Percentiles rank a stretch among this genome's conserved stretches.
Evolutionary conservation across 1,284 basidiomycete species (phyloP).

Genomic region (Cutaneotrichosporon daszewskae): DNA sequence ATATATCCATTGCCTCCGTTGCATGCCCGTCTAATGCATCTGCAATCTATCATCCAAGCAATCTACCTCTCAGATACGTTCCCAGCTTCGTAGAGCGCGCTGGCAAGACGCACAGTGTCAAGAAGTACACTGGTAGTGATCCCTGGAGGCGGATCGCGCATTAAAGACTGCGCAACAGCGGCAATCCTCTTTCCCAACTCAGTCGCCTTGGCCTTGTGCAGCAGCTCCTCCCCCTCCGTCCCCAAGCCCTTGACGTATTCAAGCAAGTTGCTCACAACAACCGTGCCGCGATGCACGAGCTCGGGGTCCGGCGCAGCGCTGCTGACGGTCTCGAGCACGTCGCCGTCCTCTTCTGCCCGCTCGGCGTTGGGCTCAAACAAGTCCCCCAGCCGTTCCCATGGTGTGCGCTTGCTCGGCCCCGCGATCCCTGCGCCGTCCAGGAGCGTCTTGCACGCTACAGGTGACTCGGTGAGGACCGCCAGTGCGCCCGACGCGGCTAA

Average conservation of each 20-base stretch:
- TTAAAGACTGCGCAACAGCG: too few relatives aligned
- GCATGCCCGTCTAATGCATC: too few relatives aligned
- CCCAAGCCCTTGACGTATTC: slow-evolving; percentile 10
- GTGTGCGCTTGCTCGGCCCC: slow-evolving; percentile 50
- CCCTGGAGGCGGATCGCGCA: too few relatives aligned
- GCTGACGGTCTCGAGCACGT: slow-evolving; percentile 33
- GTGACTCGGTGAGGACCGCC: slow-evolving; percentile 64
- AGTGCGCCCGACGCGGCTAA: slow-evolving; percentile 79
- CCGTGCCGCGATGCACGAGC: slow-evolving; percentile 66
- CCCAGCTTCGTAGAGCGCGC: too few relatives aligned
- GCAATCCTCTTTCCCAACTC: too few relatives aligned
- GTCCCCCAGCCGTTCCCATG: slow-evolving; percentile 58
- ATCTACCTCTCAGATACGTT: too few relatives aligned
- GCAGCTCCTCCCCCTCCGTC: background rate
- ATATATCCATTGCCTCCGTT: too few relatives aligned
- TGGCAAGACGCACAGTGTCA: too few relatives aligned
- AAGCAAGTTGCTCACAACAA: slow-evolving; percentile 64
- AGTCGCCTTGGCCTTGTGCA: background rate
- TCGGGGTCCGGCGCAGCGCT: slow-evolving; percentile 46
- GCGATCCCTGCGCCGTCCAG: slow-evolving; percentile 32
- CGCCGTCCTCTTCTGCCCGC: slow-evolving; percentile 22
- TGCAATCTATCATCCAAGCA: too few relatives aligned
- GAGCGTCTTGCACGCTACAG: slow-evolving; percentile 58
- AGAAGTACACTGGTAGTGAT: too few relatives aligned
- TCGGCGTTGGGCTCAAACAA: slow-evolving; percentile 49